Base-by-base conservation (phyloP, 2,329 filamentous ascomycete species). In the Purpureocillium takamizusanense region DNA sequence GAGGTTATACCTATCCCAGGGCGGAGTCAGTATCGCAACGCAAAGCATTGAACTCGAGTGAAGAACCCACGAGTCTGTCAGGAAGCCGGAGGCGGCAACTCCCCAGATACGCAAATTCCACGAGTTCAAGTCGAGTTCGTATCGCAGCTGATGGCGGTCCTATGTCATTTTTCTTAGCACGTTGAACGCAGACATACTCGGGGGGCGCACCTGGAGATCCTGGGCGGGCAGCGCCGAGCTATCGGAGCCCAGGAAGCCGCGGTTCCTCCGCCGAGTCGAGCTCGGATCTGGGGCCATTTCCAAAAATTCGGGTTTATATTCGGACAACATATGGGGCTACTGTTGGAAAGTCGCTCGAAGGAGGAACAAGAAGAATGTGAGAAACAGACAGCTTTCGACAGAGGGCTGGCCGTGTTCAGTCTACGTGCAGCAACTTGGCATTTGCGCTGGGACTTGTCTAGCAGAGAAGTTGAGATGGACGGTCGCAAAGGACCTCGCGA, bases 31-130 rank as follows among this genome's bases (percentile, higher is more conserved):
- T 25, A 38, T 17, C 18, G 21, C 11, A 28, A n/a, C n/a, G n/a
- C n/a, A n/a, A n/a, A n/a, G 21, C 21, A 10, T 25, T 6, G 21
- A 10, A 25, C 6, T 25, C n/a, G 21, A 25, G 21, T 25, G 5
- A 10, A 36, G 36, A 45, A 56, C 67, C 39, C 53, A 72, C 67
- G 68, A 72, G 46, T 73, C 70, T 25, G 70, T 73, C 16, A 74
- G 56, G 43, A 73, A 74, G 8, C 70, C 70, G 0, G 70, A 73
- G 33, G 70, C 70, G n/a, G 69, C 68, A 23, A 74, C 69, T 3
- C 65, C 69, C 69, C 69, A 73, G 32, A 73, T 72, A 31, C 70
- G 62, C 36, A 73, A 51, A 48, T 73, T 74, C 69, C 69, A 74
- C 1, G 67, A 66, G 48, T 74, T 74, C 14, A 74, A 56, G 43